These are phyloP conservation scores for Aspergillus sp. DNA, from an alignment of 2,329 filamentous ascomycete species.

Conservation along the genomic window DNA sequence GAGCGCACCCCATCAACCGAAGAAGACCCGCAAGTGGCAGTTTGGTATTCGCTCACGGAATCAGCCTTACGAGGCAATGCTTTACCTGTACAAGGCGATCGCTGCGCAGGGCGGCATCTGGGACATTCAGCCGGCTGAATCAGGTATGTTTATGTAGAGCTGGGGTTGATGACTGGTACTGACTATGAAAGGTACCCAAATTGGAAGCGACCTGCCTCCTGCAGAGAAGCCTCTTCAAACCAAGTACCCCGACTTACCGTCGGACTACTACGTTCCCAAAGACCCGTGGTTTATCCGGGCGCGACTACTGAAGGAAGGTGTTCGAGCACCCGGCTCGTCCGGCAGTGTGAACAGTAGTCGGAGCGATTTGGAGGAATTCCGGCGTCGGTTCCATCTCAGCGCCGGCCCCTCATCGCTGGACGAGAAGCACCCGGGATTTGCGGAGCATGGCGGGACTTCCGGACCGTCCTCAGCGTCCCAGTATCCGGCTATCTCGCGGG, in stretches of 20 bases:
- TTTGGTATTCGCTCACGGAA: constrained; percentile 96
- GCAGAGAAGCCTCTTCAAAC: constrained; percentile 40
- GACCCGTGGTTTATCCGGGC: constrained; percentile 95
- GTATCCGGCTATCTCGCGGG: constrained; percentile 35
- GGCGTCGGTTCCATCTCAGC: constrained; percentile 37
- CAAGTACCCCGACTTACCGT: constrained; percentile 43
- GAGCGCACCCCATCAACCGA: constrained; percentile 46
- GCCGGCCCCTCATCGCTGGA: constrained; percentile 32
- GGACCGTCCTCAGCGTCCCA: constrained; percentile 38
- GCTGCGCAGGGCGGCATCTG: constrained; percentile 85
- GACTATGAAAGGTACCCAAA: constrained; percentile 25
- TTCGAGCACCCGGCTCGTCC: constrained; percentile 51
- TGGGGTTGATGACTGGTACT: not conserved
- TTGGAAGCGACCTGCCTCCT: constrained; percentile 35
- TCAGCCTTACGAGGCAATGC: constrained; percentile 86
- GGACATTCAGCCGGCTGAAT: constrained; percentile 56
- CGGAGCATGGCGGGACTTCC: constrained; percentile 30
- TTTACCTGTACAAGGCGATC: constrained; percentile 92
- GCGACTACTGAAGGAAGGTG: constrained; percentile 80
- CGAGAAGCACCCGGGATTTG: constrained; percentile 29
- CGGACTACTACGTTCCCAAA: constrained; percentile 79
- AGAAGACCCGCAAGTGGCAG: constrained; percentile 83
- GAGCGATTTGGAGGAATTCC: constrained; percentile 41
- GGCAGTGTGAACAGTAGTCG: constrained; percentile 39
- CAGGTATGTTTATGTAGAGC: constrained; percentile 26